phyloP scores from a whole-genome alignment of 2,329 filamentous ascomycete genomes.

The Trichoderma cornu-damae region DNA sequence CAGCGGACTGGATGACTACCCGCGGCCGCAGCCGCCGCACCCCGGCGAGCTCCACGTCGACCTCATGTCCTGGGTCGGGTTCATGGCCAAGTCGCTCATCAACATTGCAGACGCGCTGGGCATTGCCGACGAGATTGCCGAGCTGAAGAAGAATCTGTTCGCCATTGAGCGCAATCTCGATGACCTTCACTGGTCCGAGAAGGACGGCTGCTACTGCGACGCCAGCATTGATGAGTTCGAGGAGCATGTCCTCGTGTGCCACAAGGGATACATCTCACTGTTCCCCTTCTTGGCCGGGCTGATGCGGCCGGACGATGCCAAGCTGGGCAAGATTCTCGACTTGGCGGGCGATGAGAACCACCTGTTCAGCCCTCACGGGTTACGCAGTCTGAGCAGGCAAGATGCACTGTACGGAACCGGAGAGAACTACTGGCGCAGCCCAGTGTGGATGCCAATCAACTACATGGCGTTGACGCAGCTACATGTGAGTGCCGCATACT shows the following conservation, averaged over 20 bases:
- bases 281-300: constrained; percentile 89
- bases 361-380: constrained; percentile 84
- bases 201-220: constrained; percentile 82
- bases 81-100: constrained; percentile 83
- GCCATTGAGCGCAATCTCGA: constrained; percentile 83
- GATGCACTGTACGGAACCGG: constrained; percentile 80
- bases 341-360: constrained; percentile 76
- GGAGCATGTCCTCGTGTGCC: constrained; percentile 82
- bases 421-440: constrained; percentile 96
- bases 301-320: constrained; percentile 65
- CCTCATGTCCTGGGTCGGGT: constrained; percentile 93
- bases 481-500: constrained; percentile 52
- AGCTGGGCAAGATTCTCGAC: constrained; percentile 68
- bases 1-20: constrained; percentile 93
- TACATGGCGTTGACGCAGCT: constrained; percentile 79
- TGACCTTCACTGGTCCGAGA: constrained; percentile 86
- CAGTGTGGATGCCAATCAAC: constrained; percentile 95
- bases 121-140: constrained; percentile 67
- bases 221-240: constrained; percentile 94
- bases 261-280: constrained; percentile 92
- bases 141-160: constrained; percentile 65
- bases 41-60: constrained; percentile 94
- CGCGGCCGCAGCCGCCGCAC: constrained; percentile 86
- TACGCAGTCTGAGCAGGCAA: constrained; percentile 80
- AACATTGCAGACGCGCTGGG: constrained; percentile 74